Base-by-base conservation (phyloP, 208 protist species). In the Leptomonas seymouri region DNA sequence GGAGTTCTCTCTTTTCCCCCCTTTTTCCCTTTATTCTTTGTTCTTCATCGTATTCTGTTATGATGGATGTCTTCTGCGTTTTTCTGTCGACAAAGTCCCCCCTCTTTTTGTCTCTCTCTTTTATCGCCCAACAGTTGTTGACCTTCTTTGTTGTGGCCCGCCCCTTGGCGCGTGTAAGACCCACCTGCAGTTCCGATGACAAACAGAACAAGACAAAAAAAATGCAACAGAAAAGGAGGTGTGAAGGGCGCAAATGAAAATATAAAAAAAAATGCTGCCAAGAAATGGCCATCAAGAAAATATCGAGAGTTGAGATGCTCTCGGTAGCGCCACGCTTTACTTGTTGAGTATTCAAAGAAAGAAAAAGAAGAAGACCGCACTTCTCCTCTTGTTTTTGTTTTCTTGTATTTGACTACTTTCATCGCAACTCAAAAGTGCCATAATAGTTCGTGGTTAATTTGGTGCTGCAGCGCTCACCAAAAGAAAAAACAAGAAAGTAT, bases 401-500 rank as follows among this genome's bases (percentile, higher is more conserved):
- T 15, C 3, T 53, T 46, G 50, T 25, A 1, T 61, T 64, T 34
- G 51, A 39, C 30, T 62, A 6, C 23, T 28, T 71, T 63, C 45
- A 55, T 39, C 42, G 45, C 66, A 54, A 46, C 59, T 72, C 58
- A 42, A 51, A n/a, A 50, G 63, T 64, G 60, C 44, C 53, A 49
- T 62, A 66, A 41, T 34, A 20, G 11, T 54, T 63, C 30, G 45
- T 58, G 39, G 1, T 34, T 51, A 28, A 21, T 42, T 54, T 48
- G 30, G 31, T 56, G 66, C 51, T 39, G 28, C 23, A 41, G 53
- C n/a, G 41, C 64, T 70, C 54, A 64, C 54, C 45, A 78, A 58
- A 49, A 60, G 31, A 64, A 70, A 59, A 57, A 61, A 51, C n/a
- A 60, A 54, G 45, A 25, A 28, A 54, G 14, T 3, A 28, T 14